Evolutionary conservation across 495 filamentous ascomycete genomes (phyloP), one percentile per base, ranked within the genome.

Genomic region (Aspergillus hancockii): DNA sequence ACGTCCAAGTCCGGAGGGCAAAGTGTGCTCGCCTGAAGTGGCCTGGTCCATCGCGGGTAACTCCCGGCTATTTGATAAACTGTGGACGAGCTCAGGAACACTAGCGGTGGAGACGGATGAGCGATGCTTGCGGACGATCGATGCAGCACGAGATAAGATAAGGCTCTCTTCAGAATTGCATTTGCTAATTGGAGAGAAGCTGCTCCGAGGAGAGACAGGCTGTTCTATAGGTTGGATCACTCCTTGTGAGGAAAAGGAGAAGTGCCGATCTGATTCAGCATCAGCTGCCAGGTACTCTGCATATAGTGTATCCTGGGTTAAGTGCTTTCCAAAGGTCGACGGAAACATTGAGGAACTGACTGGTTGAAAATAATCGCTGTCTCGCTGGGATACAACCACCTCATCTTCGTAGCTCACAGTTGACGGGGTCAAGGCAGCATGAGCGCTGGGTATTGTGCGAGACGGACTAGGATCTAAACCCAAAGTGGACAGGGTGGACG

Each of bases 91-190:
- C 38, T 87, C 84, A 0, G 84, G 83, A 5, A 85, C 70, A 56
- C 82, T 84, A 31, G 70, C 74, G n/a, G 79, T 74, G 0, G 84
- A 87, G 23, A 79, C 76, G 0, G 80, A 79, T 10, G 82, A 85
- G 59, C 81, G 82, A 61, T 79, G 79, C 54, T 80, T 80, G 32
- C 81, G 80, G 19, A 76, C 74, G 52, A 81, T 75, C 8, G 80
- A 80, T 28, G 77, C 71, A 12, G 73, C 71, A 53, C 79, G 70
- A 14, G 78, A 82, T 55, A 80, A 63, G 46, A 82, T 77, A 36
- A 84, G 70, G 64, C 81, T 85, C 60, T 84, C 83, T 52, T 84
- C 78, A 28, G 82, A 85, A 63, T 79, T 82, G 60, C 77, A 81
- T 54, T 83, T 85, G 75, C 82, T 85, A 49, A 83, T 81, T 7